These are phyloP conservation scores for Sutorius eximius DNA, from an alignment of 1,284 basidiomycete species.

Conservation along the genomic window DNA sequence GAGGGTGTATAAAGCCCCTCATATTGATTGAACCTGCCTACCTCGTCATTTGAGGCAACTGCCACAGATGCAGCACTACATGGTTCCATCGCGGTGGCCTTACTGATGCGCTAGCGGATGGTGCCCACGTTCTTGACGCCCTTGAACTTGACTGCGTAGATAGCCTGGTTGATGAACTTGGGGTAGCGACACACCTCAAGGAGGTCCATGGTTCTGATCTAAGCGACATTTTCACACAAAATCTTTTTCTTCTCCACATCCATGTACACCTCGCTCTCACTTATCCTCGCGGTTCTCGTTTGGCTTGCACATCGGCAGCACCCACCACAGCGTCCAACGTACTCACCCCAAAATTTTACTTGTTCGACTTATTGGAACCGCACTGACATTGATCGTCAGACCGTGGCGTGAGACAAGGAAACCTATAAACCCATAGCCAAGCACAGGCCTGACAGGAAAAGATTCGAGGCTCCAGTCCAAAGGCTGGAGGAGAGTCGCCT, in stretches of 20 bases:
- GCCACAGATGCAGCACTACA: too few relatives aligned
- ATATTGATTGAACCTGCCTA: too few relatives aligned
- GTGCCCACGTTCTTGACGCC: slow-evolving; percentile 63
- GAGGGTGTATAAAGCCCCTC: too few relatives aligned
- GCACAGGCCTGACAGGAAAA: too few relatives aligned
- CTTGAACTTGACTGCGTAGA: slow-evolving; percentile 69
- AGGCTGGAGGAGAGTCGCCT: not conserved
- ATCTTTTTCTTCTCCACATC: not conserved
- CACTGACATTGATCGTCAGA: not conserved
- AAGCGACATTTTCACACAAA: slow-evolving; percentile 2
- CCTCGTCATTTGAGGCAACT: too few relatives aligned
- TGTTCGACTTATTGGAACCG: too few relatives aligned
- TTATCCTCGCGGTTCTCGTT: slow-evolving; percentile 38
- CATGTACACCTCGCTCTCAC: slow-evolving; percentile 4
- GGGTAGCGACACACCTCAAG: slow-evolving; percentile 59
- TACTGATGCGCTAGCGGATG: slow-evolving; percentile 66
- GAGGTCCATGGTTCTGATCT: slow-evolving; percentile 22
- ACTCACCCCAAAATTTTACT: slow-evolving; percentile 66
- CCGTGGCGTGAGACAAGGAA: not conserved
- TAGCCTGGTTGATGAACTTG: slow-evolving; percentile 49
- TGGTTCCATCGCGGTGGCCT: slow-evolving; percentile 58
- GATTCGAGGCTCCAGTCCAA: not conserved
- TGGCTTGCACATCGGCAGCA: slow-evolving; percentile 37
- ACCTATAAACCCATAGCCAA: too few relatives aligned
- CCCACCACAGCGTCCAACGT: slow-evolving; percentile 39